A percentile compares a stretch with the other conserved stretches of the same genome.
These are phyloP conservation scores for Fraxinus nigra DNA, from an alignment of 305 asterid species.

Conservation along the genomic window DNA sequence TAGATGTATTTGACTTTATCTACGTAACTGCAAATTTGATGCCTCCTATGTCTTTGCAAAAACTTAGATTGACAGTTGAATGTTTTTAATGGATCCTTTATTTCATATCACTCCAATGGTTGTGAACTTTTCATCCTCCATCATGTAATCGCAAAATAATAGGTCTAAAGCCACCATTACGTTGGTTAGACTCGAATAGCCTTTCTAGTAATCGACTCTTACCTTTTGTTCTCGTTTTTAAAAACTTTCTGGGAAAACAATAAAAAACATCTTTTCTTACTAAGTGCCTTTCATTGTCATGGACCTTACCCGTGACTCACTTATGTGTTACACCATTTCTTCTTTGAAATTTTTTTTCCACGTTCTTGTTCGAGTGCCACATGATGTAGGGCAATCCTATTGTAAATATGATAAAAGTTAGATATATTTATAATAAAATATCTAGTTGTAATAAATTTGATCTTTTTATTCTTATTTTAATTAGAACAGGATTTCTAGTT, in stretches of 20 bases:
- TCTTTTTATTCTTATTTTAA: background rate
- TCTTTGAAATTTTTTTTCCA: background rate
- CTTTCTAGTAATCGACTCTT: background rate
- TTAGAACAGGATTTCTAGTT: no score
- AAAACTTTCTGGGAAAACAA: background rate
- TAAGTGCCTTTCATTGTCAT: background rate
- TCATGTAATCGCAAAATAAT: background rate
- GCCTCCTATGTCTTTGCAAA: background rate
- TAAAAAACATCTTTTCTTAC: background rate
- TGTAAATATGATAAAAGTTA: background rate
- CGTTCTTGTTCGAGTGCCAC: background rate
- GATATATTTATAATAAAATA: background rate
- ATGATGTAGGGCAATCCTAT: background rate
- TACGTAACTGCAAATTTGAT: background rate
- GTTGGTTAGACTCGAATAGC: background rate
- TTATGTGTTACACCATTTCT: background rate
- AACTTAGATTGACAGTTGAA: background rate
- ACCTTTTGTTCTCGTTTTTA: background rate
- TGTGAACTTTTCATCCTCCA: background rate
- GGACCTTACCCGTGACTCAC: background rate
- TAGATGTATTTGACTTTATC: background rate
- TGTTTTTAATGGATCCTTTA: background rate
- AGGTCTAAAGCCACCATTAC: background rate
- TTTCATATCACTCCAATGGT: background rate
- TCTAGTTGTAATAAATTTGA: background rate